Base-by-base conservation (phyloP, 345 rosid species). In the Rubroshorea leprosula region DNA sequence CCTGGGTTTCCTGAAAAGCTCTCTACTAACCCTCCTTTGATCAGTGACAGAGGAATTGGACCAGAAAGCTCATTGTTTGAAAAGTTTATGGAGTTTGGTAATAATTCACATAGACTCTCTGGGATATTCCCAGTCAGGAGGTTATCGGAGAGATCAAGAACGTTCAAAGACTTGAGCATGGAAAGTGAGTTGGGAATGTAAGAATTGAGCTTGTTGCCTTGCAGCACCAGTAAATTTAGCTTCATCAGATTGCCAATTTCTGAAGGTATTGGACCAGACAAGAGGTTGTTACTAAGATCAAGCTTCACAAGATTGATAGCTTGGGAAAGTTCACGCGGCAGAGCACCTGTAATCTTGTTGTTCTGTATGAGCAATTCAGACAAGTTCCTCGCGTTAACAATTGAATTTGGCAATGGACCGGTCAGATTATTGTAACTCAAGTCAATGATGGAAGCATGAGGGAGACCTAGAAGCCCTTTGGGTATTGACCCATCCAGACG, bases 371-470 rank as follows among this genome's bases (percentile, higher is more conserved):
- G 86, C 65, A 92, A 66, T 69, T 92, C 96, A 5, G 96, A 86
- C 75, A 92, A 55, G 74, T 92, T 92, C 72, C 76, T 71, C 20
- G 90, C 92, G 19, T 63, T 74, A 57, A 77, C 79, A 25, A 83
- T 60, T 0, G 79, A 70, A 47, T 57, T 68, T 16, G 88, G 80
- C 62, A 86, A 78, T 51, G 85, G 68, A 70, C 95, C 95, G 1
- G 80, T 80, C 20, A 92, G 76, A 25, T 70, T 74, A 64, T 92
- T 92, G 80, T 66, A 70, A 60, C 78, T 61, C 73, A 92, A 58
- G 61, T 92, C 98, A 57, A 92, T 81, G 69, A 92, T 88, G 19
- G 98, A 86, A 68, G 54, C 95, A 66, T 78, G 95, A 13, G 98
- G 96, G 47, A 92, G 85, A 45, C 85, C 78, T 16, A 83, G 63